A percentile compares a stretch with the other conserved stretches of the same genome.
phyloP scores from a whole-genome alignment of 1,284 basidiomycete genomes.

The Ganoderma meredithae region DNA sequence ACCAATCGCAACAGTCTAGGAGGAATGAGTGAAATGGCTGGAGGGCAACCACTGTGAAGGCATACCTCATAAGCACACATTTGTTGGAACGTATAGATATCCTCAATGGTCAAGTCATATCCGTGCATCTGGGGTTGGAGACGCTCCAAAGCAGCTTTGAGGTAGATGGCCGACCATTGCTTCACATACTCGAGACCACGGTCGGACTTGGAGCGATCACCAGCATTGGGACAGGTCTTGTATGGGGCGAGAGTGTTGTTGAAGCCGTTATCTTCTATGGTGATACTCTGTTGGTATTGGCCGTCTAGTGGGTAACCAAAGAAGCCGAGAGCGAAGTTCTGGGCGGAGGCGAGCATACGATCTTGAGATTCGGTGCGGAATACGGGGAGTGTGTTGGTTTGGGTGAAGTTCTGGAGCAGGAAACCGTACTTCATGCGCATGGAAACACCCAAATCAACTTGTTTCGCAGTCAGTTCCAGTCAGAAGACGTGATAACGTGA shows the following conservation, averaged over 20 bases:
- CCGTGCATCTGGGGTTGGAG: slow-evolving; percentile 68
- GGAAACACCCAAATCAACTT: slow-evolving; percentile 76
- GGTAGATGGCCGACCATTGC: slow-evolving; percentile 76
- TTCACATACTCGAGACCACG: slow-evolving; percentile 64
- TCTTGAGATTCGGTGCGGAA: slow-evolving; percentile 92
- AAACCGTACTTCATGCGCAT: slow-evolving; percentile 83
- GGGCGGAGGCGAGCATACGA: slow-evolving; percentile 83
- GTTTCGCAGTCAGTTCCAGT: slow-evolving; percentile 2
- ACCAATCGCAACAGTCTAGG: slow-evolving; percentile 86
- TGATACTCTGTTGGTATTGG: slow-evolving; percentile 84
- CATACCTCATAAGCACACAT: slow-evolving; percentile 85
- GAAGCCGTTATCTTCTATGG: slow-evolving; percentile 73
- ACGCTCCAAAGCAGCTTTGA: slow-evolving; percentile 70
- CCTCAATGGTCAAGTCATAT: slow-evolving; percentile 72
- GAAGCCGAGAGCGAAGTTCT: slow-evolving; percentile 89
- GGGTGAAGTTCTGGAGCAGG: slow-evolving; percentile 83
- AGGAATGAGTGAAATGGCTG: neutral
- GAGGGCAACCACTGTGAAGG: neutral
- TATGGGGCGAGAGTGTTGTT: slow-evolving; percentile 86
- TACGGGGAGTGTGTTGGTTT: slow-evolving; percentile 74
- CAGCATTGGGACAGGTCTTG: slow-evolving; percentile 73
- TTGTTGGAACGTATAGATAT: slow-evolving; percentile 79
- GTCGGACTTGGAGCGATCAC: slow-evolving; percentile 54
- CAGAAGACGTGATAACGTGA: neutral
- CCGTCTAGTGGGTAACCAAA: slow-evolving; percentile 84